These are phyloP conservation scores for Pyrenophora tritici-repentis DNA, from an alignment of 2,329 filamentous ascomycete genomes.

Conservation along the genomic window DNA sequence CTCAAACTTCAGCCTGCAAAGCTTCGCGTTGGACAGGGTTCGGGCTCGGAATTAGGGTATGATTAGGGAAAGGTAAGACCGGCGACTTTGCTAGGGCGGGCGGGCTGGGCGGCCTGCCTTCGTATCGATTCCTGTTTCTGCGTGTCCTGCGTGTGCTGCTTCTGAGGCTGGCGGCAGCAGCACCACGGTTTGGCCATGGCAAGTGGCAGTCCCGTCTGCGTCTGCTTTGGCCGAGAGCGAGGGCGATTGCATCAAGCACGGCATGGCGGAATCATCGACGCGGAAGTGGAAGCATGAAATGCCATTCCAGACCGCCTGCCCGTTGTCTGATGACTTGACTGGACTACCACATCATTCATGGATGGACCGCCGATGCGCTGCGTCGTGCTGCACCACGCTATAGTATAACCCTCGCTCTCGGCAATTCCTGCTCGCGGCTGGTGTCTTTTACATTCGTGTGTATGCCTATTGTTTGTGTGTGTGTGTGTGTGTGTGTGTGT, in stretches of 20 bases:
- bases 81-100: slow-evolving; percentile 26
- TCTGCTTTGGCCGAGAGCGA: slow-evolving; percentile 11
- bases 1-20: slow-evolving; percentile 42
- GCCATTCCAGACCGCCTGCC: slow-evolving; percentile 34
- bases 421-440: slow-evolving; percentile 17
- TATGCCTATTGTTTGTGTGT: slow-evolving; percentile 10
- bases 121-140: slow-evolving; percentile 26
- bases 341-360: slow-evolving; percentile 17
- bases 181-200: slow-evolving; percentile 25
- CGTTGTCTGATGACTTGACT: slow-evolving; percentile 21
- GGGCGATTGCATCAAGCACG: slow-evolving; percentile 8
- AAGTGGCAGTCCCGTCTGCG: too few relatives aligned
- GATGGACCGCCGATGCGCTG: slow-evolving; percentile 21
- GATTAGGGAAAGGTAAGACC: slow-evolving; percentile 43
- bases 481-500: slow-evolving; percentile 11
- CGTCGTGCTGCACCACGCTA: slow-evolving; percentile 27
- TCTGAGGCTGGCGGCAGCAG: slow-evolving; percentile 33
- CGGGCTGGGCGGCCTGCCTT: slow-evolving; percentile 24
- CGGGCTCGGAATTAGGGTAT: slow-evolving; percentile 42
- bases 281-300: too few relatives aligned
- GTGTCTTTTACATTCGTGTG: too few relatives aligned
- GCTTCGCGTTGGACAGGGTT: slow-evolving; percentile 44
- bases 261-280: slow-evolving; percentile 8
- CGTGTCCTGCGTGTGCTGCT: background rate
- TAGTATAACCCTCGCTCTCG: slow-evolving; percentile 28